These are phyloP conservation scores for Monilinia polystroma DNA, from an alignment of 2,329 filamentous ascomycete genomes.

Conservation along the genomic window DNA sequence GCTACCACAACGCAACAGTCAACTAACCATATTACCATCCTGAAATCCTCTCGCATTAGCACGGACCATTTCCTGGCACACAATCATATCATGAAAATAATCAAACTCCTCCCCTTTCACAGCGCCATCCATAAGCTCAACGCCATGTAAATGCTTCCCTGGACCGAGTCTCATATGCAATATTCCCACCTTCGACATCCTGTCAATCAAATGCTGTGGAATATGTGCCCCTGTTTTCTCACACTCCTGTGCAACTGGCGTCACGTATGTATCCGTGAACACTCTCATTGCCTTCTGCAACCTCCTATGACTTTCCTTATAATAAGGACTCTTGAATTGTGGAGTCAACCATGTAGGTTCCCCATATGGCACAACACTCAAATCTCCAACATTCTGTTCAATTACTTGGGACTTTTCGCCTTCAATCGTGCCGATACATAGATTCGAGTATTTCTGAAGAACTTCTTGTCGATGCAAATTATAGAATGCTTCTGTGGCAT, in stretches of 20 bases:
- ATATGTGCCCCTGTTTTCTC: slow-evolving; percentile 74
- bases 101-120: slow-evolving; percentile 80
- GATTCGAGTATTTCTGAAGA: slow-evolving; percentile 72
- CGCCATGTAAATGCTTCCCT: slow-evolving; percentile 75
- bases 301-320: slow-evolving; percentile 68
- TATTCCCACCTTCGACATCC: slow-evolving; percentile 71
- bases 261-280: slow-evolving; percentile 71
- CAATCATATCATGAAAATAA: slow-evolving; percentile 80
- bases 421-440: slow-evolving; percentile 73
- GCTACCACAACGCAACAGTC: not conserved
- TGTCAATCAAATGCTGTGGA: slow-evolving; percentile 68
- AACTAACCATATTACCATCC: slow-evolving; percentile 80
- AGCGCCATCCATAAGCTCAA: slow-evolving; percentile 64
- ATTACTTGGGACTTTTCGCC: slow-evolving; percentile 75
- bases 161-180: slow-evolving; percentile 82
- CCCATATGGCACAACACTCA: slow-evolving; percentile 77
- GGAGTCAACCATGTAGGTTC: slow-evolving; percentile 81
- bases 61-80: slow-evolving; percentile 70
- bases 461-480: slow-evolving; percentile 90
- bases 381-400: slow-evolving; percentile 65
- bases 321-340: slow-evolving; percentile 77
- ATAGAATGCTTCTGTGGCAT: slow-evolving; percentile 83
- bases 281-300: slow-evolving; percentile 68
- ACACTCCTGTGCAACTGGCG: slow-evolving; percentile 72
- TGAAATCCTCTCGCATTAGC: slow-evolving; percentile 76